Base-by-base conservation (phyloP, 2,329 filamentous ascomycete species). In the Neoscytalidium dimidiatum region DNA sequence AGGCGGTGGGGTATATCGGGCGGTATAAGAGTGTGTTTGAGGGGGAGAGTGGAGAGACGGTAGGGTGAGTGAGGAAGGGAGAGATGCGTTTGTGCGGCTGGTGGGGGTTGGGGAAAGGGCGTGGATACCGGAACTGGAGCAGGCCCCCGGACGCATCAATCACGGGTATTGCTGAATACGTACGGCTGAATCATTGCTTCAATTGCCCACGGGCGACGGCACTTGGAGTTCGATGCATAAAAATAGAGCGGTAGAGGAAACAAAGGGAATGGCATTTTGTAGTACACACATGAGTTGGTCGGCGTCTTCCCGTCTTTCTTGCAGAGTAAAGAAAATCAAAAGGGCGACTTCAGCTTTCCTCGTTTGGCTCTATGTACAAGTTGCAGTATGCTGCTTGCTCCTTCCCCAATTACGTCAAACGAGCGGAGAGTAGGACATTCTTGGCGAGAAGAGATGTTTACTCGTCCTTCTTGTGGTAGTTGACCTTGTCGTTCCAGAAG, bases 401-500 rank as follows among this genome's bases (percentile, higher is more conserved):
- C 31, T 38, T 56, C n/a, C 31, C 52, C 31, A 14, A 11, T 56
- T 19, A 38, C 31, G 52, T 23, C 21, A 41, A 41, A 41, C 33
- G 52, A 44, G 48, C 48, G 4, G 48, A 5, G 26, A 33, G 49
- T 29, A 35, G 14, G 14, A 29, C 35, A 44, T 58, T 17, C 13
- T 5, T 4, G 29, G 23, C 14, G 1, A 43, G 31, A 17, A 17
- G 56, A 29, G 41, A 52, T 21, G 19, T 38, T 65, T 76, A 92
- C 84, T 96, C 53, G 35, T 58, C 90, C 84, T 90, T 91, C 85
- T 96, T 93, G 89, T 98, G 93, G 85, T 96, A 94, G 89, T 98
- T 98, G 85, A 97, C 93, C 66, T 85, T 86, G 71, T 89, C 84
- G 83, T 98, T 98, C 95, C 95, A 99, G 90, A 84, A 84, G 48